phyloP scores from a whole-genome alignment of 345 rosid genomes.

The Gynandropsis gynandra region DNA sequence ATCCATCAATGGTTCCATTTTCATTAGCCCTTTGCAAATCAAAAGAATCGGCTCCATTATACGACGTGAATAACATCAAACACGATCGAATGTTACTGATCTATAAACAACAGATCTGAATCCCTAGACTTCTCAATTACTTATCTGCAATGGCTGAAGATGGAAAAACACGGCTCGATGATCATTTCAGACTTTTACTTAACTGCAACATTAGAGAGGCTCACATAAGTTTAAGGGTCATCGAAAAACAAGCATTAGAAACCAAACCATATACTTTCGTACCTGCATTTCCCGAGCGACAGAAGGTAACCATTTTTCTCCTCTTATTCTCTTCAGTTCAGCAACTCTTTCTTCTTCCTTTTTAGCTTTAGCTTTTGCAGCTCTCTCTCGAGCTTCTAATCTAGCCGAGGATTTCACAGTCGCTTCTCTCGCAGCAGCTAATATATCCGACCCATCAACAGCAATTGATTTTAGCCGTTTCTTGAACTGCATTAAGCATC shows the following conservation, averaged over 20 bases:
- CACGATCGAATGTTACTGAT: too few relatives aligned
- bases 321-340: conserved; percentile 59
- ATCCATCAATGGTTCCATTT: conserved; percentile 8
- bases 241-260: not conserved
- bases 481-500: conserved; percentile 44
- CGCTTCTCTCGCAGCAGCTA: conserved; percentile 50
- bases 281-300: conserved; percentile 50
- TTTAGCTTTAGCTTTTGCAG: conserved; percentile 66
- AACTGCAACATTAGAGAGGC: conserved; percentile 19
- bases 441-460: conserved; percentile 60
- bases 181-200: conserved; percentile 7
- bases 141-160: conserved; percentile 4
- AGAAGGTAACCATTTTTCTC: conserved; percentile 89
- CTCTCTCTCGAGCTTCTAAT: conserved; percentile 53
- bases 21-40: conserved; percentile 1
- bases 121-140: not conserved
- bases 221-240: conserved; percentile 4
- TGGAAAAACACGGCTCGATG: too few relatives aligned
- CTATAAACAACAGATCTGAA: too few relatives aligned
- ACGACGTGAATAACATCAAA: too few relatives aligned
- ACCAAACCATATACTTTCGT: not conserved
- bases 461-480: conserved; percentile 39
- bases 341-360: conserved; percentile 73
- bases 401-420: conserved; percentile 47
- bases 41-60: too few relatives aligned